These are phyloP conservation scores for Mycena venus DNA, from an alignment of 768 basidiomycete species.

Conservation along the genomic window DNA sequence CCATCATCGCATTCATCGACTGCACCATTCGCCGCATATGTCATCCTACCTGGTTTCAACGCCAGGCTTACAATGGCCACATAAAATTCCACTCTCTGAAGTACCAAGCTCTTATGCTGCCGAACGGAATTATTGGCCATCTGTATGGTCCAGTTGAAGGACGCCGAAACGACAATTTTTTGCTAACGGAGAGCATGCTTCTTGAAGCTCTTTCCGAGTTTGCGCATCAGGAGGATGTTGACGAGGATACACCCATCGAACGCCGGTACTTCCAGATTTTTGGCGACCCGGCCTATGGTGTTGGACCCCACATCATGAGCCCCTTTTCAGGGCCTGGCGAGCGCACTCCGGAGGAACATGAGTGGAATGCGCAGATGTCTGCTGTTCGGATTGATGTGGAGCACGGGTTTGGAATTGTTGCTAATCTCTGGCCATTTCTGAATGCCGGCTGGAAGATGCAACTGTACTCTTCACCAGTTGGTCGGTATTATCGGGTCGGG, in stretches of 20 bases:
- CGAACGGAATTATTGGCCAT: no score
- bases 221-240: no score
- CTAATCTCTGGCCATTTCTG: constrained; percentile 37
- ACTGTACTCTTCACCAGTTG: no score
- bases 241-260: no score
- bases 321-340: no score
- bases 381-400: constrained; percentile 41
- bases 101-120: constrained; percentile 37
- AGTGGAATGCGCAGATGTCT: constrained; percentile 43
- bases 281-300: no score
- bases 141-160: no score
- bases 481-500: no score
- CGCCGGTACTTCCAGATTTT: no score
- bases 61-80: constrained; percentile 37
- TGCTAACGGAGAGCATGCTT: constrained; percentile 18
- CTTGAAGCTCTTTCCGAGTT: no score
- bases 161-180: constrained; percentile 33
- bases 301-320: no score
- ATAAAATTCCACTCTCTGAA: constrained; percentile 40
- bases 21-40: constrained; percentile 37
- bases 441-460: constrained; percentile 36
- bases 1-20: no score
- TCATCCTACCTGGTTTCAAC: constrained; percentile 28
- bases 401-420: constrained; percentile 40
- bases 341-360: constrained; percentile 24